phyloP scores from a whole-genome alignment of 257 asterid species.

The Catharanthus roseus region DNA sequence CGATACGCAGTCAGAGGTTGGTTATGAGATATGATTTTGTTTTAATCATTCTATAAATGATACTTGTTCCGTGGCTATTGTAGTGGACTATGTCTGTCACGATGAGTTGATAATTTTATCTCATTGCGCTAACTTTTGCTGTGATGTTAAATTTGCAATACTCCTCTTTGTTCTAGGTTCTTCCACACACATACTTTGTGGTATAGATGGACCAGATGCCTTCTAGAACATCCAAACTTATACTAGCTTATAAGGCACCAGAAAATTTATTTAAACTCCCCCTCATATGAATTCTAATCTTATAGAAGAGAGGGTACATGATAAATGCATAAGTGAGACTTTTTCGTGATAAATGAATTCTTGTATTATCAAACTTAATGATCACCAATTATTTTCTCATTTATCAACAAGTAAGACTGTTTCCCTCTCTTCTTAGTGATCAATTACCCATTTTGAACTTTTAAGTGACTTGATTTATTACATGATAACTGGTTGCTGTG shows the following conservation, averaged over 20 bases:
- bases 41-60: background rate
- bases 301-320: background rate
- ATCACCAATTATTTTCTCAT: background rate
- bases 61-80: background rate
- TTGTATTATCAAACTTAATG: background rate
- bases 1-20: slow-evolving; percentile 33
- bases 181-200: background rate
- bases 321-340: too few relatives aligned
- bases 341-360: too few relatives aligned
- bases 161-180: background rate
- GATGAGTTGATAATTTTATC: background rate
- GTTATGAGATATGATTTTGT: background rate
- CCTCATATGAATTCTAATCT: background rate
- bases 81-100: background rate
- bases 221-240: background rate
- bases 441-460: background rate
- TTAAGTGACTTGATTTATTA: background rate
- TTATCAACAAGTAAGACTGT: background rate
- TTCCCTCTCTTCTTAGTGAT: background rate
- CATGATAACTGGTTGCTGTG: background rate
- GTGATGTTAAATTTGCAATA: background rate
- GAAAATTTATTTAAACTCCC: too few relatives aligned
- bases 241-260: too few relatives aligned
- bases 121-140: background rate
- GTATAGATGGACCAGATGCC: background rate